phyloP scores from a whole-genome alignment of 2,329 filamentous ascomycete genomes.

The Tolypocladium cylindrosporum region DNA sequence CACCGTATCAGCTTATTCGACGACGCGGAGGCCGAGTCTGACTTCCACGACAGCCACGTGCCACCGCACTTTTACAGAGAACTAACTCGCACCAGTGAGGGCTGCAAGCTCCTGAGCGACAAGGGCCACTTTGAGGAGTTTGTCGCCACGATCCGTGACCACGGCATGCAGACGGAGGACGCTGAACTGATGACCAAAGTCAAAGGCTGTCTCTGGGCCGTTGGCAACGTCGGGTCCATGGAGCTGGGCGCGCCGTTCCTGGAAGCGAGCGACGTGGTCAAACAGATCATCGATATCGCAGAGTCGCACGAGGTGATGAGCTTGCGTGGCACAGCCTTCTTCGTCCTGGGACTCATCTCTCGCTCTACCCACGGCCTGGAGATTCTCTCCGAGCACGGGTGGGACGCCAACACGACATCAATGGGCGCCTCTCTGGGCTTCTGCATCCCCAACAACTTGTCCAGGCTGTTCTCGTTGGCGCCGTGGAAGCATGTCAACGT shows the following conservation, averaged over 20 bases:
- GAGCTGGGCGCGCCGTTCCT: conserved; percentile 91
- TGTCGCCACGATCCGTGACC: conserved; percentile 75
- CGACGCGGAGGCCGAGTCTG: conserved; percentile 44
- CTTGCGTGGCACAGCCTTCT: conserved; percentile 90
- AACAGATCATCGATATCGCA: conserved; percentile 79
- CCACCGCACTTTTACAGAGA: conserved; percentile 98
- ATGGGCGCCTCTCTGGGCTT: conserved; percentile 78
- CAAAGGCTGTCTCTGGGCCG: conserved; percentile 94
- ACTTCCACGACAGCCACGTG: conserved; percentile 56
- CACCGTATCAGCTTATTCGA: conserved; percentile 49
- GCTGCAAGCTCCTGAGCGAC: conserved; percentile 77
- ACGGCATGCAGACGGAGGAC: conserved; percentile 77
- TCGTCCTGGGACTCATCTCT: conserved; percentile 86
- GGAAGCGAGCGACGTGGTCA: conserved; percentile 80
- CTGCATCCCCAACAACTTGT: conserved; percentile 72
- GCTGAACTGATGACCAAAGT: conserved; percentile 81
- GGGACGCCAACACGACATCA: conserved; percentile 82
- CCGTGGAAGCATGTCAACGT: conserved; percentile 46
- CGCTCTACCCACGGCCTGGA: conserved; percentile 86
- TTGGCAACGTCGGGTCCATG: conserved; percentile 97
- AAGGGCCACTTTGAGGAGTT: conserved; percentile 98
- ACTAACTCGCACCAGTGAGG: conserved; percentile 83
- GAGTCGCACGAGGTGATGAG: conserved; percentile 85
- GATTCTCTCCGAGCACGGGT: conserved; percentile 80
- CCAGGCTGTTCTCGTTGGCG: conserved; percentile 64